Evolutionary conservation across 2,329 filamentous ascomycete genomes (phyloP).

Genomic region (Zarea fungicola): DNA sequence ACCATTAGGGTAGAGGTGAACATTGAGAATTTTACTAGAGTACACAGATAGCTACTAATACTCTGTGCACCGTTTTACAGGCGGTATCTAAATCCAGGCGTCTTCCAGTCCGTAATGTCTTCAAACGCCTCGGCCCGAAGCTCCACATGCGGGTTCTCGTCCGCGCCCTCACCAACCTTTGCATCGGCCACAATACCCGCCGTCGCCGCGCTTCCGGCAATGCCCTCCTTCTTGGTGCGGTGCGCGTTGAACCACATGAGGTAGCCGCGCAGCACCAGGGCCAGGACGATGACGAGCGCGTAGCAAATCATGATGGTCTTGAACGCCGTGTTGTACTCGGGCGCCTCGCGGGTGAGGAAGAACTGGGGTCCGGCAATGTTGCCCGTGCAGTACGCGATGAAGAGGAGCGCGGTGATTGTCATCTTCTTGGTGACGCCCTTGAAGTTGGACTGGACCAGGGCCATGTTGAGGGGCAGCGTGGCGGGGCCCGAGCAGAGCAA

Average conservation of each 20-base stretch:
- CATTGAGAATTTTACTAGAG: too few species aligned
- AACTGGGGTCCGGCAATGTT: slow-evolving; percentile 54
- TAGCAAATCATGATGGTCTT: slow-evolving; percentile 53
- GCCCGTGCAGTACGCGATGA: slow-evolving; percentile 50
- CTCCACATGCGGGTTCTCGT: slow-evolving; percentile 25
- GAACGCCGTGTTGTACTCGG: slow-evolving; percentile 49
- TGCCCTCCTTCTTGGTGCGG: slow-evolving; percentile 37
- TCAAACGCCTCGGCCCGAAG: slow-evolving; percentile 45
- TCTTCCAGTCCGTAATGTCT: slow-evolving; percentile 57
- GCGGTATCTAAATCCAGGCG: slow-evolving; percentile 54
- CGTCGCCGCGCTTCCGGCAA: slow-evolving; percentile 38
- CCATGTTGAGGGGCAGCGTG: slow-evolving; percentile 49
- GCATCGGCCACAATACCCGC: slow-evolving; percentile 35
- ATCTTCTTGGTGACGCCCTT: slow-evolving; percentile 56
- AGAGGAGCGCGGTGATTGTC: slow-evolving; percentile 51
- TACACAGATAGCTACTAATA: too few species aligned
- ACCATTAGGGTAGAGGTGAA: too few species aligned
- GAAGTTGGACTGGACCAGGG: slow-evolving; percentile 51
- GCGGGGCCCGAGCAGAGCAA: slow-evolving; percentile 48
- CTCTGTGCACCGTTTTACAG: too few species aligned
- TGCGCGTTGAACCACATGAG: slow-evolving; percentile 40
- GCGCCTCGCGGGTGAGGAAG: slow-evolving; percentile 45
- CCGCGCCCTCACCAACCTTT: slow-evolving; percentile 25
- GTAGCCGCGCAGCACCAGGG: slow-evolving; percentile 41
- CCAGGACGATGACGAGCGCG: slow-evolving; percentile 40